These are phyloP conservation scores for Fragaria iinumae DNA, from an alignment of 306 rosid genomes.

Conservation along the genomic window DNA sequence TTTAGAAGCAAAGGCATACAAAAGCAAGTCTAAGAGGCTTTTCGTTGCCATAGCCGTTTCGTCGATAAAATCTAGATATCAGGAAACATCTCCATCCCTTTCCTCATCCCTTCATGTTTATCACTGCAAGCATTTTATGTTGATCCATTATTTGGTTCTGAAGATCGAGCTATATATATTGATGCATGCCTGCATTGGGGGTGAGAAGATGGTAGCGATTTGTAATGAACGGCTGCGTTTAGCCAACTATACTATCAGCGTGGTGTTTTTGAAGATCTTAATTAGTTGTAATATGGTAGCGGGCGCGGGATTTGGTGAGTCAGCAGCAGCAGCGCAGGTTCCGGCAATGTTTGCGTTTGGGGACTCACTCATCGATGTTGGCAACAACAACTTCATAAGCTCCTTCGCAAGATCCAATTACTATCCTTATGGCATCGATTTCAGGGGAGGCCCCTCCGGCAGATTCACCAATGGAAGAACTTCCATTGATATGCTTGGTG, in stretches of 20 bases:
- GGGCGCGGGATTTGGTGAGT: neutral
- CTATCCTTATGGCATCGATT: slow-evolving; percentile 76
- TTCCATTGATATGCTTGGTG: slow-evolving; percentile 66
- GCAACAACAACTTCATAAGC: slow-evolving; percentile 68
- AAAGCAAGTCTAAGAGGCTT: slow-evolving; percentile 18
- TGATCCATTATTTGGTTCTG: neutral
- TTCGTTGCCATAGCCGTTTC: slow-evolving; percentile 4
- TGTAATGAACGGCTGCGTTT: neutral
- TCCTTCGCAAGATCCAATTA: slow-evolving; percentile 59
- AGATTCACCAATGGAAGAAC: slow-evolving; percentile 78
- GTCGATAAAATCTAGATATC: neutral
- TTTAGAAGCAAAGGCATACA: slow-evolving; percentile 15
- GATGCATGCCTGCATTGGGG: neutral
- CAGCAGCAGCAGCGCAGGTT: slow-evolving; percentile 32
- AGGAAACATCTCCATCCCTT: neutral
- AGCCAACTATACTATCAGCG: neutral
- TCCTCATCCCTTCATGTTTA: neutral
- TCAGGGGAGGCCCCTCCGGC: slow-evolving; percentile 58
- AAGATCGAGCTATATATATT: neutral
- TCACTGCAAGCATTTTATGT: neutral
- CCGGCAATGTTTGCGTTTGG: slow-evolving; percentile 82
- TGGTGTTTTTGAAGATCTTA: neutral
- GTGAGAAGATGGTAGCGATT: neutral
- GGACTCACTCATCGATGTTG: slow-evolving; percentile 81
- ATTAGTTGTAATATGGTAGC: neutral